Conservation (phyloP, 345 rosid species). For the Streptanthus diversifolius region DNA sequence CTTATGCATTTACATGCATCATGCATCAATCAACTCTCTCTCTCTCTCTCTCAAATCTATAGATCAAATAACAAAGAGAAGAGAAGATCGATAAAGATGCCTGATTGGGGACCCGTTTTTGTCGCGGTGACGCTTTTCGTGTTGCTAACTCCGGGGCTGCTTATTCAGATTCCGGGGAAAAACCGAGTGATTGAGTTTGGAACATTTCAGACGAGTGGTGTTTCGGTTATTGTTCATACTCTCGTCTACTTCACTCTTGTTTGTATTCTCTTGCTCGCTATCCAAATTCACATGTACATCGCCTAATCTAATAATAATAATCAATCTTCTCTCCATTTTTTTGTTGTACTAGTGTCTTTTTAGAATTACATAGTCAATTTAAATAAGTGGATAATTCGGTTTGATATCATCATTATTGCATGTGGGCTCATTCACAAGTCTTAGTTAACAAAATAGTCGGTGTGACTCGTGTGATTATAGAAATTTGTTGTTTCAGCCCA, state of each 20-base stretch:
- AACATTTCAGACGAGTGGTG: slow-evolving; percentile 85
- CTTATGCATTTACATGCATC: slow-evolving; percentile 5
- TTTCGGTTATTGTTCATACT: slow-evolving; percentile 74
- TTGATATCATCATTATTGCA: background rate
- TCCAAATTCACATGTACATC: slow-evolving; percentile 74
- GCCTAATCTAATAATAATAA: slow-evolving; percentile 26
- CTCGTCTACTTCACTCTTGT: slow-evolving; percentile 69
- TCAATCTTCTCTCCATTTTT: background rate
- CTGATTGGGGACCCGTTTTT: slow-evolving; percentile 97
- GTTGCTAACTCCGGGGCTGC: slow-evolving; percentile 76
- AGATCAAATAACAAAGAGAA: background rate
- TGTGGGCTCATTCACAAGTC: background rate
- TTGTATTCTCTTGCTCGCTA: slow-evolving; percentile 81
- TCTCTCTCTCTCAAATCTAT: background rate
- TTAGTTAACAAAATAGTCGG: background rate
- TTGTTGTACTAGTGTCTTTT: background rate
- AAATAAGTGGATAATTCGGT: background rate
- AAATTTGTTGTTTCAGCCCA: background rate
- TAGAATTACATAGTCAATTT: no score
- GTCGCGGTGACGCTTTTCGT: slow-evolving; percentile 80
- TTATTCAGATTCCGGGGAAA: slow-evolving; percentile 73
- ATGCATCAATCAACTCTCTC: background rate
- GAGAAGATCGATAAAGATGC: slow-evolving; percentile 37
- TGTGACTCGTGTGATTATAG: background rate
- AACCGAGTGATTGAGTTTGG: slow-evolving; percentile 62